Conservation (phyloP, 768 basidiomycete genomes). For the Coprinellus micaceus region DNA sequence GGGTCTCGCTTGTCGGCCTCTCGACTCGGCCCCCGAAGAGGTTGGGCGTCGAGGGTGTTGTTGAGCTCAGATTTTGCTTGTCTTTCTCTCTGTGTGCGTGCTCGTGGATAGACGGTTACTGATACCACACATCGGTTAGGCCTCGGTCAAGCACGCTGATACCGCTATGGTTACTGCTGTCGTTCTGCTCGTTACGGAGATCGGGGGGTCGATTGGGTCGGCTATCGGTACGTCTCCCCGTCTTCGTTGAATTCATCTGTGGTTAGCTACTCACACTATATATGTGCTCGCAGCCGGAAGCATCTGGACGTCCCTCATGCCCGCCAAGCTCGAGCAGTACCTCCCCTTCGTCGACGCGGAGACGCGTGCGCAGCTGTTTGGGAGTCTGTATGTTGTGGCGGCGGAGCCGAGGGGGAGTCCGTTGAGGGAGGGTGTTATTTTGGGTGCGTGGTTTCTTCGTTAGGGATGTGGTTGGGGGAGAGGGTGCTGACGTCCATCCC, state of each 20-base stretch:
- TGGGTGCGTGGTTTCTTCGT: constrained; percentile 31
- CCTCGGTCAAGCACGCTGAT: constrained; percentile 59
- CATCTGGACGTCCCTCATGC: constrained; percentile 68
- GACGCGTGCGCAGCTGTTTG: constrained; percentile 46
- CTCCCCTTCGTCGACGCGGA: constrained; percentile 47
- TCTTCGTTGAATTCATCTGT: not conserved
- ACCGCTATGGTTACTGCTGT: constrained; percentile 66
- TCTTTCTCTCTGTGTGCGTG: too few species aligned
- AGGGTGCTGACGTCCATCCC: too few species aligned
- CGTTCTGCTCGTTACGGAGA: constrained; percentile 65
- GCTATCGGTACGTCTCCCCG: constrained; percentile 41
- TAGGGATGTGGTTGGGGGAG: too few species aligned
- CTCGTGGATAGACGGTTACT: too few species aligned
- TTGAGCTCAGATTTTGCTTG: too few species aligned
- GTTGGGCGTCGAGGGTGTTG: too few species aligned
- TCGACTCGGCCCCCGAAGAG: too few species aligned
- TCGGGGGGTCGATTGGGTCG: constrained; percentile 64
- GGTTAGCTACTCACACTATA: not conserved
- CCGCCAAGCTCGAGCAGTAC: constrained; percentile 49
- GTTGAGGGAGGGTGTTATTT: constrained; percentile 61
- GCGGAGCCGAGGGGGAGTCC: constrained; percentile 49
- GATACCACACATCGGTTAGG: too few species aligned
- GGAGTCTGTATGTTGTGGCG: constrained; percentile 51
- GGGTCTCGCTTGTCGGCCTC: too few species aligned
- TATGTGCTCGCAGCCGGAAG: constrained; percentile 43